Evolutionary conservation across 352 stramenopile genomes (phyloP), one percentile per base, ranked within the genome.

Genomic region (Elongisporangium undulatum): DNA sequence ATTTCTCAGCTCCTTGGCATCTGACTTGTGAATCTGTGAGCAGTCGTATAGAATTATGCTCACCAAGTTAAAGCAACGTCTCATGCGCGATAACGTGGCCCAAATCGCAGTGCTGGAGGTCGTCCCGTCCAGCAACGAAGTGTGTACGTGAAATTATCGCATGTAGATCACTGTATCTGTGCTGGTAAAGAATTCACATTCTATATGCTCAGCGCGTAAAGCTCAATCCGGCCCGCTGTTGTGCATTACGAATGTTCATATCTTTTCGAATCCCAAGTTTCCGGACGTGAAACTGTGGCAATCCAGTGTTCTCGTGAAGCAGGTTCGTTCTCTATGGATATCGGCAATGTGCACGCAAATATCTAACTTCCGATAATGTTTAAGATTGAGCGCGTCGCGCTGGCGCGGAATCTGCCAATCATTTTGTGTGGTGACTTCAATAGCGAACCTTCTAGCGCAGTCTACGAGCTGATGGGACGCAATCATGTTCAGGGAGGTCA

Each of bases 281-380:
- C 93, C 94, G 16, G 97, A 99, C 74, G 96, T 99, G 41, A 99
- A 99, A 79, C 85, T 99, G 23, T 99, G 97, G 97, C 97, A 99
- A 74, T 90, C 88, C 26, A 82, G 87, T 51, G 84, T 89, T 53
- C 72, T 98, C 4, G 55, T 96, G 29, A 89, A 96, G 60, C 81
- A 95, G 77, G 82, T 92, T 45, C 3, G 56, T 61, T 3, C 20
- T 50, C 49, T 23, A 22, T 17, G 7, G 1, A 7, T 48, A 20
- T 23, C 17, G 12, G 38, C 15, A 48, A 13, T 56, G 3, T 15
- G 15, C 24, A 39, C 3, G 62, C 17, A 59, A 3, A 17, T 22
- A 21, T 38, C 5, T 55, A 51, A 9, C 23, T 7, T 55, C 23
- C n/a, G n/a, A 58, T 22, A 55, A 34, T 51, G 20, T 21, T 26